Base-by-base conservation (phyloP, 805 yeast species). In the Hanseniaspora hatyaiensis region DNA sequence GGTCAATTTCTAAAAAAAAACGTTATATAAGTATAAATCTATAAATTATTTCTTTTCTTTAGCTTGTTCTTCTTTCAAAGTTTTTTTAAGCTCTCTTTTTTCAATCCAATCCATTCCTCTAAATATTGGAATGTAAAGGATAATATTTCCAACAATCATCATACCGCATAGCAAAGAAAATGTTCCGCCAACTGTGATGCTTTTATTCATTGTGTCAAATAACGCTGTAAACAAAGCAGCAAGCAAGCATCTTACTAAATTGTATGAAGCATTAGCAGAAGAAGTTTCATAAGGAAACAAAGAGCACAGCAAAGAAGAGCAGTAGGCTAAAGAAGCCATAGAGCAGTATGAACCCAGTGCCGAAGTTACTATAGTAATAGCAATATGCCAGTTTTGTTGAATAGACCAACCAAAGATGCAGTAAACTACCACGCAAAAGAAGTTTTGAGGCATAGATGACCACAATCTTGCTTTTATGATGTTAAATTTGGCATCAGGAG, bases 171-270 rank as follows among this genome's bases (percentile, higher is more conserved):
- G 63, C 12, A 86, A 67, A 0, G 94, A 78, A 57, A 78, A 84
- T 0, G 83, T 74, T 9, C 95, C 92, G 2, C 95, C 95, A n/a
- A 74, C 61, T 0, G 76, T 75, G 73, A 86, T 66, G 0, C 63
- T 52, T 0, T 49, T 47, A 13, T 69, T 66, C 88, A 87, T 82
- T 42, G 64, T 69, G 18, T 75, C 72, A 19, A 85, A 66, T 2
- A 78, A 78, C 1, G 84, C 92, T n/a, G 81, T 70, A 34, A 82
- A 77, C 1, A 75, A 69, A 0, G 94, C 94, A 31, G 81, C 80
- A 40, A 76, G 55, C n/a, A 75, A 65, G 57, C 95, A 87, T 54
- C 96, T 67, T 15, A 77, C 68, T 26, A 86, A 63, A 57, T 87
- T 87, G 52, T 80, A 69, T 42, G 81, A 70, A 12, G 92, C 81